These are phyloP conservation scores for Cladosporium sp. DNA, from an alignment of 2,329 filamentous ascomycete species.

Conservation along the genomic window DNA sequence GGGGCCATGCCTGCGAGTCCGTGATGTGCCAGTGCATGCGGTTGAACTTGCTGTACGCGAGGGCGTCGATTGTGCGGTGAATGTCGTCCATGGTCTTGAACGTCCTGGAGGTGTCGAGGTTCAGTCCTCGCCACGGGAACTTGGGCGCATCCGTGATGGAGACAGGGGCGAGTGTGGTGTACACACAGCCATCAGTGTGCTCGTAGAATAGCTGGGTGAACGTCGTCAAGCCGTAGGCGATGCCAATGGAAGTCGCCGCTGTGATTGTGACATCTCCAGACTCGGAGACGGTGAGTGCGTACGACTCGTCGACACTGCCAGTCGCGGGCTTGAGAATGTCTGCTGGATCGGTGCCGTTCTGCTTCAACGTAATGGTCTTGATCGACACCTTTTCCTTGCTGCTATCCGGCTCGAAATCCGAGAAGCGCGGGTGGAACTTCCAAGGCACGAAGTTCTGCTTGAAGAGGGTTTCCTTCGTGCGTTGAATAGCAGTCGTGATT, in stretches of 20 bases:
- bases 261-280: slow-evolving; percentile 59
- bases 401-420: slow-evolving; percentile 59
- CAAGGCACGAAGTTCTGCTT: slow-evolving; percentile 68
- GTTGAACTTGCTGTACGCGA: slow-evolving; percentile 79
- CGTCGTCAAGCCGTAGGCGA: slow-evolving; percentile 69
- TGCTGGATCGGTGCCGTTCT: slow-evolving; percentile 52
- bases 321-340: slow-evolving; percentile 58
- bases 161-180: slow-evolving; percentile 69
- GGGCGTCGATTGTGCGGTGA: slow-evolving; percentile 69
- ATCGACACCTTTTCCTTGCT: slow-evolving; percentile 46
- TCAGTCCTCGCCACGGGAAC: slow-evolving; percentile 73
- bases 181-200: slow-evolving; percentile 57
- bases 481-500: slow-evolving; percentile 44
- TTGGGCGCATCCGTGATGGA: slow-evolving; percentile 67
- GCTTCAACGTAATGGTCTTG: slow-evolving; percentile 57
- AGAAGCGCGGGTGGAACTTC: slow-evolving; percentile 66
- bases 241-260: slow-evolving; percentile 63
- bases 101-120: slow-evolving; percentile 72
- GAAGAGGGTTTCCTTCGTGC: slow-evolving; percentile 62
- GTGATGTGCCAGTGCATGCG: slow-evolving; percentile 76
- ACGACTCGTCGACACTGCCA: slow-evolving; percentile 70
- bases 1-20: slow-evolving; percentile 80
- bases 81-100: slow-evolving; percentile 67
- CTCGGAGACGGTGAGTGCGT: slow-evolving; percentile 58
- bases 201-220: slow-evolving; percentile 77